Base-by-base conservation (phyloP, 176 grass and related monocot species). In the Bothriochloa decipiens region DNA sequence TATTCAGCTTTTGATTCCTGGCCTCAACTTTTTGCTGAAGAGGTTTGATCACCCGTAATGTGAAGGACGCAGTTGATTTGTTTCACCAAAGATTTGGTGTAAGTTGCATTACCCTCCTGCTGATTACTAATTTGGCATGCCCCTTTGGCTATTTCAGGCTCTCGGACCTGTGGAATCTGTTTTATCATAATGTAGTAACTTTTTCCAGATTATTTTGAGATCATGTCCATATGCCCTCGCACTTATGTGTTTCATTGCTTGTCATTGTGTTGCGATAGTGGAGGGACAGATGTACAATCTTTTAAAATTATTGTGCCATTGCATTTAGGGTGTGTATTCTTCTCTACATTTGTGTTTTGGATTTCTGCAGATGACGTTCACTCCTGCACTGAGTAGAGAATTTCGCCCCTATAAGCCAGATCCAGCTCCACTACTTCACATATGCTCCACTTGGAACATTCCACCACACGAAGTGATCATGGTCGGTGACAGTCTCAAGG, bases 71-170 rank as follows among this genome's bases (percentile, higher is more conserved):
- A 7, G 91, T 98, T 26, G 87, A 98, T 89, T 82, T 93, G 80
- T 98, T 98, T 92, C 96, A 98, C 80, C 85, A 98, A 81, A 91
- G 86, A 29, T 93, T 98, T 83, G 93, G 93, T 76, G 96, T 93
- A 93, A 92, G 79, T 78, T 91, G n/a, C 1, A 49, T 52, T 75
- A 49, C 68, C 50, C 18, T 75, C 27, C 77, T 70, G 41, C 7
- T 80, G 43, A 65, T 70, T 39, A 67, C 28, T 6, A 47, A 4
- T 41, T 35, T 6, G 22, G 47, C 64, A 77, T 83, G 14, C 67
- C 5, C 32, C 22, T 68, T 18, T 43, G 33, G 22, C 74, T 70
- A 67, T 81, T 15, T 74, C 4, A 28, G 27, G n/a, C 53, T 7
- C 26, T 65, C 57, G 41, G 78, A 25, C 29, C 12, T 27, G 15